A percentile compares a stretch with the other conserved stretches of the same genome.
phyloP scores from a whole-genome alignment of 2,329 filamentous ascomycete species.

The Camptophora hylomeconis region DNA sequence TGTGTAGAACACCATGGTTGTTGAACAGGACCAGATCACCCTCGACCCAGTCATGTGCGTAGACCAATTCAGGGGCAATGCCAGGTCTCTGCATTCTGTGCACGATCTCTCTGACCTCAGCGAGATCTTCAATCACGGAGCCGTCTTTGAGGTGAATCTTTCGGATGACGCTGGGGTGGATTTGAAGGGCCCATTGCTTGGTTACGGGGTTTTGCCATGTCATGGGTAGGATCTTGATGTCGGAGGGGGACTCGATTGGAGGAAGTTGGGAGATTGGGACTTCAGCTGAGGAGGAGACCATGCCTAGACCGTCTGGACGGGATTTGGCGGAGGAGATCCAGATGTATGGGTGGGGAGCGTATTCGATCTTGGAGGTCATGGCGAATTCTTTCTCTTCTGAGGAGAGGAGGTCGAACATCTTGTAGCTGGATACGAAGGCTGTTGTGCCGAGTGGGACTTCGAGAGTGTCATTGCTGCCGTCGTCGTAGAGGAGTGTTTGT shows the following conservation, averaged over 20 bases:
- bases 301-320: slow-evolving; percentile 55
- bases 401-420: slow-evolving; percentile 56
- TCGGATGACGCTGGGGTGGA: slow-evolving; percentile 60
- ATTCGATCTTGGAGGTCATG: slow-evolving; percentile 55
- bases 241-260: slow-evolving; percentile 44
- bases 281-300: slow-evolving; percentile 54
- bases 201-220: slow-evolving; percentile 66
- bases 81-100: slow-evolving; percentile 60
- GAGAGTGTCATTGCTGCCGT: slow-evolving; percentile 53
- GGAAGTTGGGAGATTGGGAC: slow-evolving; percentile 48
- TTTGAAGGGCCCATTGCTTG: slow-evolving; percentile 54
- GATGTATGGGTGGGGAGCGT: slow-evolving; percentile 67
- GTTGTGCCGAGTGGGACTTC: slow-evolving; percentile 62
- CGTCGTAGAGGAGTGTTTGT: slow-evolving; percentile 61
- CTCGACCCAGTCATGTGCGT: slow-evolving; percentile 64
- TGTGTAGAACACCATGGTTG: slow-evolving; percentile 62
- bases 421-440: slow-evolving; percentile 59
- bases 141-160: slow-evolving; percentile 56
- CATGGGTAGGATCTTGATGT: slow-evolving; percentile 63
- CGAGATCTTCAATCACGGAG: slow-evolving; percentile 54
- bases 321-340: slow-evolving; percentile 64
- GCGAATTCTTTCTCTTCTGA: slow-evolving; percentile 55
- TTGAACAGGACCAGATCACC: slow-evolving; percentile 68
- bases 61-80: slow-evolving; percentile 55
- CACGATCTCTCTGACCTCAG: slow-evolving; percentile 53